Evolutionary conservation across 768 basidiomycete species (phyloP).

Genomic region (Lactarius psammicola): DNA sequence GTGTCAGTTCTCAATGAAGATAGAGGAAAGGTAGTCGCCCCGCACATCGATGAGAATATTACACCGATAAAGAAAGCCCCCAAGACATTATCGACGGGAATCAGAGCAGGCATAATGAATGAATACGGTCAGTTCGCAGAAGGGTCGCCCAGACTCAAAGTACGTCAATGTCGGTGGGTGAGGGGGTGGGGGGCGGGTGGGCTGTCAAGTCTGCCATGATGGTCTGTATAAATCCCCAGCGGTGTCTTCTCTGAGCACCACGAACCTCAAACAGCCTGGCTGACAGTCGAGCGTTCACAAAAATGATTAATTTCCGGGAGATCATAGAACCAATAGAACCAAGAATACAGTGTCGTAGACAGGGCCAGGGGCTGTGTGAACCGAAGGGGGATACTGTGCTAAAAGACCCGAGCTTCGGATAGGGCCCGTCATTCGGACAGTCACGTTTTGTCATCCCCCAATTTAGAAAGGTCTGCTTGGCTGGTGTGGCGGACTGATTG

Average conservation of each 20-base stretch:
- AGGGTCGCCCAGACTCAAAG: background rate
- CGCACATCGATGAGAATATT: slow-evolving; percentile 14
- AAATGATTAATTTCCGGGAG: background rate
- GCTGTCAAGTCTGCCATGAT: background rate
- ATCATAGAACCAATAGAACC: background rate
- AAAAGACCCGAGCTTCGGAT: no score
- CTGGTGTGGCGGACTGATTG: no score
- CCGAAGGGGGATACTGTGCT: background rate
- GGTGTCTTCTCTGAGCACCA: background rate
- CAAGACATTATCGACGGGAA: background rate
- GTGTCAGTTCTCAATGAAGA: background rate
- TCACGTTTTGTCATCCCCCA: no score
- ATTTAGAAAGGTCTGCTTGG: no score
- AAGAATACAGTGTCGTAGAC: background rate
- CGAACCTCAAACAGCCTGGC: background rate
- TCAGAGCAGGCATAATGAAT: slow-evolving; percentile 1
- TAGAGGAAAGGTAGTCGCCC: background rate
- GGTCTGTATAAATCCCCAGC: background rate
- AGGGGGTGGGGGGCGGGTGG: no score
- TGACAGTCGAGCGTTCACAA: background rate
- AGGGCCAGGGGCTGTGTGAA: background rate
- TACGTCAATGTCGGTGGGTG: background rate
- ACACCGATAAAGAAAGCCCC: slow-evolving; percentile 10
- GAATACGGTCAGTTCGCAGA: background rate
- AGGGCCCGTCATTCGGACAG: no score